Evolutionary conservation across 176 grass and related monocot genomes (phyloP).

Genomic region (Raddia distichophylla): DNA sequence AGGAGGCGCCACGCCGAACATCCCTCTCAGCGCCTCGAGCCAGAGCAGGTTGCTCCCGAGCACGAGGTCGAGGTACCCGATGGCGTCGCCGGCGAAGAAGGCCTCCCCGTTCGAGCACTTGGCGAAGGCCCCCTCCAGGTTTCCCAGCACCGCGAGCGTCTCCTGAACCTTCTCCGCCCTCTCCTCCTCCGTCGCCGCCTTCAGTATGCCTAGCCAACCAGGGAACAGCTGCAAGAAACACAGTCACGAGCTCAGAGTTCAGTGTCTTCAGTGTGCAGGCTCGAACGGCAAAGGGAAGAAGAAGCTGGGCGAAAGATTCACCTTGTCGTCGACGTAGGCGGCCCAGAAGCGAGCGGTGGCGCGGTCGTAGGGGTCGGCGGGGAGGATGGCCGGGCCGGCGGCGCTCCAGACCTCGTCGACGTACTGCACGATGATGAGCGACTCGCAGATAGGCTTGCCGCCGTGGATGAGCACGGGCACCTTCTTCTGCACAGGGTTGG

Average conservation of each 20-base stretch:
- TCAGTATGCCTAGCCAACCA: not conserved
- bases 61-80: conserved; percentile 48
- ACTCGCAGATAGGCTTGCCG: conserved; percentile 43
- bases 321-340: conserved; percentile 53
- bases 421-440: conserved; percentile 52
- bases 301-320: not conserved
- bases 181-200: conserved; percentile 34
- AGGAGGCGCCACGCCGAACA: conserved; percentile 12
- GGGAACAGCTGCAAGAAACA: conserved; percentile 19
- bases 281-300: no score
- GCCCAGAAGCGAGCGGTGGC: conserved; percentile 41
- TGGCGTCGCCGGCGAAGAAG: conserved; percentile 55
- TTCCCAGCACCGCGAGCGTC: not conserved
- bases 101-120: conserved; percentile 24
- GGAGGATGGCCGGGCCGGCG: conserved; percentile 29
- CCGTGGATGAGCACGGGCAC: conserved; percentile 70
- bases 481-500: conserved; percentile 61
- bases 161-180: conserved; percentile 19
- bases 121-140: conserved; percentile 38
- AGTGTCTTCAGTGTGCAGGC: no score
- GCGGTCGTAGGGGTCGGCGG: conserved; percentile 41
- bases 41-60: conserved; percentile 37
- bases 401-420: conserved; percentile 49
- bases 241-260: no score
- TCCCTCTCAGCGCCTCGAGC: conserved; percentile 20